Evolutionary conservation across 106 monocot species (phyloP).

Genomic region (Dendrobium officinale): DNA sequence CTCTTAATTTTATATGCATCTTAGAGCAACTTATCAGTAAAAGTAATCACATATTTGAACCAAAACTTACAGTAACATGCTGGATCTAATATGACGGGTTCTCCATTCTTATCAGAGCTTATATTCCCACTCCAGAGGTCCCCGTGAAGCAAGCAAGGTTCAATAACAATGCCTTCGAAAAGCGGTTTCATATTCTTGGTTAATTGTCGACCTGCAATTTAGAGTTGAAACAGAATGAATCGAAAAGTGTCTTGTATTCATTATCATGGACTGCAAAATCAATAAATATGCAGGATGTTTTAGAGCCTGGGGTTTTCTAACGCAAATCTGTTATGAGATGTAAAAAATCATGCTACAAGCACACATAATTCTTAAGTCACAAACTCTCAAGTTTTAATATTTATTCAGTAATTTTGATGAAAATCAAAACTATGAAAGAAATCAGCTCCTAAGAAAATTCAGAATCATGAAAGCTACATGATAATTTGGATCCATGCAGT

Average conservation of each 20-base stretch:
- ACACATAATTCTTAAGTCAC: no score
- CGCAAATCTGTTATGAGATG: no score
- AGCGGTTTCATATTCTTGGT: constrained; percentile 67
- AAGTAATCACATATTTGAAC: background rate
- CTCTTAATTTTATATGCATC: background rate
- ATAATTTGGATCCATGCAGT: no score
- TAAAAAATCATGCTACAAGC: no score
- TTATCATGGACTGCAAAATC: background rate
- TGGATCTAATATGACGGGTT: constrained; percentile 93
- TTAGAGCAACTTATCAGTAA: background rate
- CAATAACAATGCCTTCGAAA: constrained; percentile 69
- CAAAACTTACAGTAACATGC: constrained; percentile 87
- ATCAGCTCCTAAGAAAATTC: no score
- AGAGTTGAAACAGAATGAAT: background rate
- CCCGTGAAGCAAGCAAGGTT: constrained; percentile 92
- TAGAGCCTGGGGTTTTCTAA: no score
- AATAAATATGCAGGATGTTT: background rate
- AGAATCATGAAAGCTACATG: no score
- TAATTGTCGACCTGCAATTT: constrained; percentile 53
- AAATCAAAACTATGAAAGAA: no score
- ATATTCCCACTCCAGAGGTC: constrained; percentile 97
- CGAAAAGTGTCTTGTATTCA: background rate
- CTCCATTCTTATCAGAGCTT: constrained; percentile 80
- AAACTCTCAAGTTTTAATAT: no score
- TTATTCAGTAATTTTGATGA: no score